Conservation (phyloP, 176 grass and related monocot species). For the Alopecurus myosuroides region DNA sequence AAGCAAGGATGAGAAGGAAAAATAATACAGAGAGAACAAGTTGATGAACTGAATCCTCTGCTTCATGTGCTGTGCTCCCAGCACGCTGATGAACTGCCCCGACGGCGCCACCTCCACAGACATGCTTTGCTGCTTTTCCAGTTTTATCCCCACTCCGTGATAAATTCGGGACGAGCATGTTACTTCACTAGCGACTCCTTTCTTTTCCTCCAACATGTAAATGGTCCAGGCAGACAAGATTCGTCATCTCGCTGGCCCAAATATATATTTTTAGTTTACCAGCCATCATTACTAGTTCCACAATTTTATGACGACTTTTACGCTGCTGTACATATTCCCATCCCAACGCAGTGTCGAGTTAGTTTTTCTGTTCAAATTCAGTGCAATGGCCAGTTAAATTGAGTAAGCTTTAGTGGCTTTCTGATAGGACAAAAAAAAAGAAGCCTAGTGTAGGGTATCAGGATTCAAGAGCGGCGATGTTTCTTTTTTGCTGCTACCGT, state of each 20-base stretch:
- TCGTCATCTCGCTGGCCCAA: background rate
- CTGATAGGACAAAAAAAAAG: background rate
- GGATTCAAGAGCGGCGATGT: background rate
- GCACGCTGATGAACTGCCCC: too few species aligned
- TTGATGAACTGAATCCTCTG: background rate
- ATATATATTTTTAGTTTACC: background rate
- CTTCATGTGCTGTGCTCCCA: constrained; percentile 8
- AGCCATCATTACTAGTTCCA: background rate
- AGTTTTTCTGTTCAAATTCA: background rate
- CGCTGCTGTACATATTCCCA: background rate
- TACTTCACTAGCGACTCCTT: constrained; percentile 1
- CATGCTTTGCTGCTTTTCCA: background rate
- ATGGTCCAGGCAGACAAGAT: constrained; percentile 20
- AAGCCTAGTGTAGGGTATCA: background rate
- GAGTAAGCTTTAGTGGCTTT: background rate
- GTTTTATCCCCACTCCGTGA: background rate
- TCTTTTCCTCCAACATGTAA: constrained; percentile 6
- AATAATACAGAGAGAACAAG: background rate
- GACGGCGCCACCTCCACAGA: too few species aligned
- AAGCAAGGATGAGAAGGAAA: background rate
- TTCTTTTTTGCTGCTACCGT: background rate
- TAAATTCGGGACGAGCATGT: constrained; percentile 1
- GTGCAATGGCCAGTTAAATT: background rate
- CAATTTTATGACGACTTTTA: background rate
- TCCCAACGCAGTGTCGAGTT: background rate